Evolutionary conservation across 805 yeast species (phyloP).

Genomic region (Candida tallmaniae): DNA sequence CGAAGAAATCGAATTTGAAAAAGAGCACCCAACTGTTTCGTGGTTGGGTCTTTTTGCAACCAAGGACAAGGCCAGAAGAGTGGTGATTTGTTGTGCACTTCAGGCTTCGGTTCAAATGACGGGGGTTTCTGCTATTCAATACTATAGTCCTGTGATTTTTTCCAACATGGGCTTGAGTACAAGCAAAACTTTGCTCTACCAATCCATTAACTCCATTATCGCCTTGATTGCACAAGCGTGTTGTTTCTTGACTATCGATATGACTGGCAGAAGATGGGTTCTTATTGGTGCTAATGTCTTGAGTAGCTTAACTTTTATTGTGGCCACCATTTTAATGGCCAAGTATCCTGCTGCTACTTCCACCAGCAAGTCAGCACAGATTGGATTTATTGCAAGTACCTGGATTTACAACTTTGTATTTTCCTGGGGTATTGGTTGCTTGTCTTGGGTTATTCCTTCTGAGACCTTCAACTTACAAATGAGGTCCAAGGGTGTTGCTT

Average conservation of each 20-base stretch:
- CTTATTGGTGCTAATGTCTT: conserved; percentile 26
- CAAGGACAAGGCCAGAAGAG: conserved; percentile 19
- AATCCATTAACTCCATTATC: conserved; percentile 30
- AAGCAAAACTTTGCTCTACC: conserved; percentile 20
- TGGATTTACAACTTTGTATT: conserved; percentile 29
- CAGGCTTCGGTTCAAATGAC: conserved; percentile 22
- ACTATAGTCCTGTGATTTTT: conserved; percentile 31
- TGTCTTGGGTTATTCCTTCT: conserved; percentile 38
- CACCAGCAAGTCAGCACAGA: conserved; percentile 28
- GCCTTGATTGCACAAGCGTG: conserved; percentile 31
- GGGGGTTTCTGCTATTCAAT: conserved; percentile 32
- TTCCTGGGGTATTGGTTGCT: conserved; percentile 28
- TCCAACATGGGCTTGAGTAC: conserved; percentile 22
- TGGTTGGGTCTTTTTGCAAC: conserved; percentile 14
- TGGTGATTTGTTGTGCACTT: conserved; percentile 17
- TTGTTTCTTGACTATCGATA: conserved; percentile 31
- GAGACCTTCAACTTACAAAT: conserved; percentile 36
- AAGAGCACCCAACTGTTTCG: conserved; percentile 7
- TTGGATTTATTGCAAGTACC: conserved; percentile 26
- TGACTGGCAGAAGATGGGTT: conserved; percentile 35
- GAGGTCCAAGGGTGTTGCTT: conserved; percentile 33
- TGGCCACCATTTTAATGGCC: conserved; percentile 17
- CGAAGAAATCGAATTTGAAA: conserved; percentile 15
- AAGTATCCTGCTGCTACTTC: conserved; percentile 14
- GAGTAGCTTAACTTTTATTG: conserved; percentile 26